Evolutionary conservation across 2,329 filamentous ascomycete species (phyloP).

Genomic region (Clarireedia homoeocarpa): DNA sequence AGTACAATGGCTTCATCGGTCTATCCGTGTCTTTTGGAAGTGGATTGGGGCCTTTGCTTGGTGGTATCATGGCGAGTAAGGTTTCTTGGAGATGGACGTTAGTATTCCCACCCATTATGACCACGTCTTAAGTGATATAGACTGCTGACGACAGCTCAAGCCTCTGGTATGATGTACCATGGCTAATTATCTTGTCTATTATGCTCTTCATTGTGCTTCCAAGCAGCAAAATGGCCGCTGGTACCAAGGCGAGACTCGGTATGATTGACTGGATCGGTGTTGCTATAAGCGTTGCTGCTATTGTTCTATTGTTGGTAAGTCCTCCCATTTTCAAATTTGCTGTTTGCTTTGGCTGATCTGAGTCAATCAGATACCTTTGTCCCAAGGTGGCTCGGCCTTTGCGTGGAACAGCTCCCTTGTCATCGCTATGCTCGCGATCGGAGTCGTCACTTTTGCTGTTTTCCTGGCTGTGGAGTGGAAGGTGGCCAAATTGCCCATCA

Average conservation of each 20-base stretch:
- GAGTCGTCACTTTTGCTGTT: slow-evolving; percentile 20
- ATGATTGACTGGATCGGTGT: slow-evolving; percentile 23
- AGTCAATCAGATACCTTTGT: slow-evolving; percentile 30
- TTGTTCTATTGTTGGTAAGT: slow-evolving; percentile 8
- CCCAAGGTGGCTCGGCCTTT: slow-evolving; percentile 32
- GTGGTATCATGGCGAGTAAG: slow-evolving; percentile 26
- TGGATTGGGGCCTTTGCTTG: slow-evolving; percentile 25
- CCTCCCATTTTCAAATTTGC: neutral
- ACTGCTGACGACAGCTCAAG: neutral
- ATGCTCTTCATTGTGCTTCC: slow-evolving; percentile 15
- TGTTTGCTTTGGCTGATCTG: neutral
- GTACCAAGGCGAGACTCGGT: slow-evolving; percentile 14
- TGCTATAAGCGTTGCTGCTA: slow-evolving; percentile 7
- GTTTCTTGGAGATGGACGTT: slow-evolving; percentile 30
- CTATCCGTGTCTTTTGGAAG: slow-evolving; percentile 21
- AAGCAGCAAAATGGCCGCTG: slow-evolving; percentile 10
- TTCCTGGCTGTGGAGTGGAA: slow-evolving; percentile 43
- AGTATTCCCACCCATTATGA: neutral
- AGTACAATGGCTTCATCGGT: slow-evolving; percentile 31
- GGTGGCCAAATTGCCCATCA: slow-evolving; percentile 56
- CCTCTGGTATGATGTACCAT: slow-evolving; percentile 18
- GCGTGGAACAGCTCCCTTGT: slow-evolving; percentile 28
- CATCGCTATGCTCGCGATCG: slow-evolving; percentile 26
- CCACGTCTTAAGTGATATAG: neutral
- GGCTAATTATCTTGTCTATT: slow-evolving; percentile 13